A percentile compares a stretch with the other conserved stretches of the same genome.
phyloP scores from a whole-genome alignment of 352 stramenopile species.

The Globisporangium lucens region DNA sequence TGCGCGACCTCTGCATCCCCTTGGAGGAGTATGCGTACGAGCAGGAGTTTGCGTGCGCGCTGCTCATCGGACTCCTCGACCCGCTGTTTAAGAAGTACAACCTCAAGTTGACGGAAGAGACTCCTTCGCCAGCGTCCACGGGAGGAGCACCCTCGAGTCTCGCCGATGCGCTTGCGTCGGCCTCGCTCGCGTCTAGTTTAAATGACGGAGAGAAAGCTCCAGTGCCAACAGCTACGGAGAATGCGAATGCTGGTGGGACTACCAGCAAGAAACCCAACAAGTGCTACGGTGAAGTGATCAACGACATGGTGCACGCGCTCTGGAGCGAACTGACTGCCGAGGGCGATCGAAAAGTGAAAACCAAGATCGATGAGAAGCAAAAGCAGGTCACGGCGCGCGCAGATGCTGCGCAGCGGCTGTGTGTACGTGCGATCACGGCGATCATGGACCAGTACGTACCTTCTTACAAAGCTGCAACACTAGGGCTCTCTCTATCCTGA shows the following conservation, averaged over 20 bases:
- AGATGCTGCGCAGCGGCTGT: slow-evolving; percentile 58
- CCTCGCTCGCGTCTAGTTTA: neutral
- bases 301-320: slow-evolving; percentile 64
- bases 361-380: slow-evolving; percentile 82
- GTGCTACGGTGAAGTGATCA: slow-evolving; percentile 70
- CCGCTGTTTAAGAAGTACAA: slow-evolving; percentile 64
- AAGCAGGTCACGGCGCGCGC: slow-evolving; percentile 62
- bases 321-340: slow-evolving; percentile 55
- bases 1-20: slow-evolving; percentile 79
- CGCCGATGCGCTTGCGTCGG: slow-evolving; percentile 6
- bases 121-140: neutral
- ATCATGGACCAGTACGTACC: slow-evolving; percentile 65
- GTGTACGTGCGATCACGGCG: slow-evolving; percentile 41
- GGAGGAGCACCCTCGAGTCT: slow-evolving; percentile 1
- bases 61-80: slow-evolving; percentile 72
- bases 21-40: slow-evolving; percentile 83
- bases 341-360: slow-evolving; percentile 48
- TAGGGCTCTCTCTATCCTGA: neutral
- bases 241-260: neutral
- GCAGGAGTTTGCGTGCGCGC: slow-evolving; percentile 68
- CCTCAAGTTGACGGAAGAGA: slow-evolving; percentile 35
- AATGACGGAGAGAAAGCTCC: slow-evolving; percentile 6
- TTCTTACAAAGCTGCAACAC: neutral
- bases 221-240: neutral
- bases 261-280: slow-evolving; percentile 21